Evolutionary conservation across 805 yeast species (phyloP).

Genomic region (Clavispora fructus): DNA sequence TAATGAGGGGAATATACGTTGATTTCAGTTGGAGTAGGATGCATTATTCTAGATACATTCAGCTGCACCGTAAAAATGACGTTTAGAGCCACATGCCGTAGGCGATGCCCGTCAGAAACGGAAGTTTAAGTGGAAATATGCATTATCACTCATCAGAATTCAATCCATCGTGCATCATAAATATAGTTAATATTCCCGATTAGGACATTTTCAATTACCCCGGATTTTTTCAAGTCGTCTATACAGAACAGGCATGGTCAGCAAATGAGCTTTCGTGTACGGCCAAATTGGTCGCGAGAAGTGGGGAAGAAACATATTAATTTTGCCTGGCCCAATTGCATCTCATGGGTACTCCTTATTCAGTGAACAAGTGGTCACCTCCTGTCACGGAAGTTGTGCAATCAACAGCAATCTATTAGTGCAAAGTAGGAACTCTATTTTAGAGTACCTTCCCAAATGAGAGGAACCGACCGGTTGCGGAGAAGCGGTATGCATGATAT

Average conservation of each 20-base stretch:
- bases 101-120: not conserved
- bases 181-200: conserved; percentile 3
- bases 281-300: no score
- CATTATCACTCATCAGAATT: not conserved
- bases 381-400: not conserved
- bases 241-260: not conserved
- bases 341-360: no score
- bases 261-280: no score
- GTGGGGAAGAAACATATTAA: no score
- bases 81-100: not conserved
- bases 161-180: not conserved
- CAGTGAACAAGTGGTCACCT: no score
- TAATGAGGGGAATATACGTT: not conserved
- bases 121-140: not conserved
- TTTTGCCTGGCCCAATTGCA: no score
- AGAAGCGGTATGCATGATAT: not conserved
- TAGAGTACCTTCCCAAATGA: not conserved
- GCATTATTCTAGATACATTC: not conserved
- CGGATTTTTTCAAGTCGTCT: not conserved
- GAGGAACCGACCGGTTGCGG: not conserved
- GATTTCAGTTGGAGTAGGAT: not conserved
- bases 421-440: not conserved
- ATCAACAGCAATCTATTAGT: not conserved
- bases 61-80: not conserved
- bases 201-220: conserved; percentile 2